Base-by-base conservation (phyloP, 352 stramenopile genomes). In the Pythium dissotocum region DNA sequence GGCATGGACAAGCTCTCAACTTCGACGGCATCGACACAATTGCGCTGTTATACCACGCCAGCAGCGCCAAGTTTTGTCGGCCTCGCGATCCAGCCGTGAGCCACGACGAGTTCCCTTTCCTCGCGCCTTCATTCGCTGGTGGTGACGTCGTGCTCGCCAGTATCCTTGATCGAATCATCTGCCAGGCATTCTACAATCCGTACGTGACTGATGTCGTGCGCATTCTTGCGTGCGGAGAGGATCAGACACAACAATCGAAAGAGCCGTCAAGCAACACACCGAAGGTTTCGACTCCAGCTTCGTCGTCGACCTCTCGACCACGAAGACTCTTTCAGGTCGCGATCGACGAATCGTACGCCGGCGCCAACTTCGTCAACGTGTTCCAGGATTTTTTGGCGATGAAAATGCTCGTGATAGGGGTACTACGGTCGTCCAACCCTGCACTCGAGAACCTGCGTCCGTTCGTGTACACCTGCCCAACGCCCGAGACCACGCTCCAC, bases 181-280 rank as follows among this genome's bases (percentile, higher is more conserved):
- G 83, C 48, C 85, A 93, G 53, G 77, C 79, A n/a, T 93, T 93
- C 53, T 93, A 87, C 69, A 93, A 93, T 26, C 85, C 85, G 12
- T 93, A 91, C 63, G 87, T 91, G 33, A 87, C 77, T 5, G 82
- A 91, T 32, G 65, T 91, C 7, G 68, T 91, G 21, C 69, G 82
- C 54, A 71, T 79, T 4, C 66, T 93, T 14, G 79, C 79, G 48
- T 77, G 72, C 38, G 77, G 78, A 33, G 82, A 70, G 16, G 51
- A 46, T 46, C 21, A 13, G 6, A 18, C 14, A 30, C 63, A 33
- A 30, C 30, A 10, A 16, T 9, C 40, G 32, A 61, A 35, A 54
- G 12, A 48, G 18, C 49, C 30, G 21, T 28, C n/a, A 8, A 49
- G 18, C 13, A 35, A 36, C 6, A 14, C 21, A 2, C 44, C 44